Base-by-base conservation (phyloP, 2,329 filamentous ascomycete species). In the Waltergamsia citrina region DNA sequence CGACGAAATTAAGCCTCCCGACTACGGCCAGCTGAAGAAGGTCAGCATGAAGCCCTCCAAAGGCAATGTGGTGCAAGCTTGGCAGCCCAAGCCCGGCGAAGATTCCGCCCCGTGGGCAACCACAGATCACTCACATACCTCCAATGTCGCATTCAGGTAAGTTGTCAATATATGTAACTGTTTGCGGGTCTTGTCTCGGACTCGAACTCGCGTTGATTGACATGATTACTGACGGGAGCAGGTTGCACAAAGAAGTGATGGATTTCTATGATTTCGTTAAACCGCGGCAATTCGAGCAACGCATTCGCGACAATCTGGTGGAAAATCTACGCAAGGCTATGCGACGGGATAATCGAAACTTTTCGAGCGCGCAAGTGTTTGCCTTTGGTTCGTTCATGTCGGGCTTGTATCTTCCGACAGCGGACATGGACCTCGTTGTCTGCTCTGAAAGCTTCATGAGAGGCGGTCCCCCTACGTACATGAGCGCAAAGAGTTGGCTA, bases 311-410 rank as follows among this genome's bases (percentile, higher is more conserved):
- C 15, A 72, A 83, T 30, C 62, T 98, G 11, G 69, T 96, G 22
- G 60, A 74, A 4, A 78, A 85, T 14, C 64, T 96, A 3, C 67
- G 76, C 32, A 50, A 53, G 14, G 67, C 69, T 3, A 68, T 93
- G 48, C 67, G 65, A 38, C 63, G 54, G 11, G 62, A 62, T 10
- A 52, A 46, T 2, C 44, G 51, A n/a, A 55, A 64, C 32, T 81
- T 77, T 46, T 57, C 63, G 10, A 72, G 75, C 30, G 75, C 78
- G 9, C 67, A 79, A 32, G 64, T 95, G 7, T 65, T 72, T 22
- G 69, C 81, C 8, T 98, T 98, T 53, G 92, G 92, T n/a, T 96
- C 92, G 0, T 98, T 88, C 57, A 88, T 86, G 45, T 86, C 86
- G 4, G 86, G 84, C 1, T 64, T 86, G 7, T 78, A 77, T 44